Evolutionary conservation across 139 green algal genomes (phyloP).

Genomic region (Picochlorum costavermella): DNA sequence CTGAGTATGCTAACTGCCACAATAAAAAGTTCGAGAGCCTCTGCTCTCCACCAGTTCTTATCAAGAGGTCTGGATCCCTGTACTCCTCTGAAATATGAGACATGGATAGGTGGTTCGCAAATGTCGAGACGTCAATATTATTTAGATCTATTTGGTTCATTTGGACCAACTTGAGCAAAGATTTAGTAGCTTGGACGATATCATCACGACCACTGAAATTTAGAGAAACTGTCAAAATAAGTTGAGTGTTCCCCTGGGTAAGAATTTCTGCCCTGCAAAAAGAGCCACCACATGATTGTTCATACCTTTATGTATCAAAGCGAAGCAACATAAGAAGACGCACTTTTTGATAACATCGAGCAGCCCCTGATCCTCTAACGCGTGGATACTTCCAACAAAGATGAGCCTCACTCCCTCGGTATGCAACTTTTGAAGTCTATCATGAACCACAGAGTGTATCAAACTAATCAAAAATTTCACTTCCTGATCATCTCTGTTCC

Average conservation of each 20-base stretch:
- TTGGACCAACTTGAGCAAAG: too few relatives aligned
- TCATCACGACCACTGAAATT: slow-evolving; percentile 56
- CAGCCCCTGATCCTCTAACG: background rate
- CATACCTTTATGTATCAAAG: too few relatives aligned
- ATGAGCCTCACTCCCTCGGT: background rate
- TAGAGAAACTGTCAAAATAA: slow-evolving; percentile 50
- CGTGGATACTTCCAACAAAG: background rate
- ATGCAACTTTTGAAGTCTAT: slow-evolving; percentile 7
- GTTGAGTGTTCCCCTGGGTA: slow-evolving; percentile 30
- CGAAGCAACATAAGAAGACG: too few relatives aligned
- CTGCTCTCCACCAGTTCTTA: slow-evolving; percentile 57
- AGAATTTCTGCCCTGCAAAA: slow-evolving; percentile 21
- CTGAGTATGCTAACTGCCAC: slow-evolving; percentile 57
- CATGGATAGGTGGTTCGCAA: slow-evolving; percentile 16
- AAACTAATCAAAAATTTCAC: slow-evolving; percentile 28
- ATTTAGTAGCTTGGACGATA: slow-evolving; percentile 19
- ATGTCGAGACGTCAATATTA: slow-evolving; percentile 13
- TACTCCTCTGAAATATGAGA: slow-evolving; percentile 6
- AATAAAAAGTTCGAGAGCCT: slow-evolving; percentile 64
- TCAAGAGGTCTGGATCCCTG: slow-evolving; percentile 52
- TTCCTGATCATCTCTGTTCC: slow-evolving; percentile 30
- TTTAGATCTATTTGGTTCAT: slow-evolving; percentile 12
- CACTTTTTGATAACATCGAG: background rate
- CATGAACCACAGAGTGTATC: background rate
- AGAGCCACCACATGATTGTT: background rate